Conservation (phyloP, 306 rosid species). For the Corylus heterophylla region DNA sequence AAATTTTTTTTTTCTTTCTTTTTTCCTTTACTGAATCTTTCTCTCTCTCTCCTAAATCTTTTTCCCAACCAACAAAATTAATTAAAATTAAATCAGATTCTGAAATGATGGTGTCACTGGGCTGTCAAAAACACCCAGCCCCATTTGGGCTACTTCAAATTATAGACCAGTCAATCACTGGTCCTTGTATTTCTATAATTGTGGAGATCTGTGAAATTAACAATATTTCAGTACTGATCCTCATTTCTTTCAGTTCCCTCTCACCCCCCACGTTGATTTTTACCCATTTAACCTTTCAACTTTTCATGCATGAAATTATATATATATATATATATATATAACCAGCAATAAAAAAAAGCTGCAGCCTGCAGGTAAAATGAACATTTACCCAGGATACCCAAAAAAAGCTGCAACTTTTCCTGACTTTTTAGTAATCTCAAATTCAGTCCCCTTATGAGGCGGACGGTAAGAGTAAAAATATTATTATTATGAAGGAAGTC, state of each 20-base stretch:
- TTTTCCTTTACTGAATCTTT: background rate
- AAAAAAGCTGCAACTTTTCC: conserved; percentile 16
- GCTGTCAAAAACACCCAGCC: conserved; percentile 33
- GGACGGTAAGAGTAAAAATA: conserved; percentile 7
- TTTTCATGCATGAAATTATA: too few species aligned
- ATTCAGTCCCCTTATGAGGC: background rate
- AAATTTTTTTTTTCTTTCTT: too few species aligned
- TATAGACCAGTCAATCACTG: conserved; percentile 31
- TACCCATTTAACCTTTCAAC: conserved; percentile 26
- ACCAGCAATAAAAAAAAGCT: conserved; percentile 10
- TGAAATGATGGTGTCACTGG: conserved; percentile 35
- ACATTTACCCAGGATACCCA: conserved; percentile 4
- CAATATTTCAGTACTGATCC: conserved; percentile 47
- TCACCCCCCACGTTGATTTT: conserved; percentile 12
- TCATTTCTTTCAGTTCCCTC: conserved; percentile 62
- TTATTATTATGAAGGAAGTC: background rate
- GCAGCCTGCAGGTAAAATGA: background rate
- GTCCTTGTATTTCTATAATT: conserved; percentile 9
- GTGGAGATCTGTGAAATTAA: conserved; percentile 27
- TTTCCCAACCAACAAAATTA: conserved; percentile 25
- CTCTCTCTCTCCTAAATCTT: background rate
- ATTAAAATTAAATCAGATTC: conserved; percentile 33
- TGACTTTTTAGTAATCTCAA: background rate
- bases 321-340: too few species aligned
- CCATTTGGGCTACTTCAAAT: conserved; percentile 21